Evolutionary conservation across 2,329 filamentous ascomycete species (phyloP).

Genomic region (Epichloe gansuensis): DNA sequence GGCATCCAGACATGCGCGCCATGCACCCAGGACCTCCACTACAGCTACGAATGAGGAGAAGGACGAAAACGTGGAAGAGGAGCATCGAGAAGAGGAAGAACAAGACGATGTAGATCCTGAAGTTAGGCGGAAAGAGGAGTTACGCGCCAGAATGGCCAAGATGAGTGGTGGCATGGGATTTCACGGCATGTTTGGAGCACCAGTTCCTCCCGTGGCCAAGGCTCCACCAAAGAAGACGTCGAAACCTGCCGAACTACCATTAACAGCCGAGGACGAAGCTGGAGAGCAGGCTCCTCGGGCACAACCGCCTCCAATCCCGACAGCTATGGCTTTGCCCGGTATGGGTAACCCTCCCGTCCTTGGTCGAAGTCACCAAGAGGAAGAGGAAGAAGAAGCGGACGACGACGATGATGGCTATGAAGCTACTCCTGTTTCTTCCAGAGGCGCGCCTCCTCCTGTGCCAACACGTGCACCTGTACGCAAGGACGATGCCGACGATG

Average conservation of each 20-base stretch:
- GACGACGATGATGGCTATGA: conserved; percentile 1
- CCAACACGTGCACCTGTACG: conserved; percentile 11
- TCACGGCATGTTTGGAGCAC: conserved; percentile 79
- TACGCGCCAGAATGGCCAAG: conserved; percentile 92
- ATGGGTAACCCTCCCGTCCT: conserved; percentile 47
- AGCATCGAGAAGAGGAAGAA: conserved; percentile 57
- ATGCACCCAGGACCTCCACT: conserved; percentile 23
- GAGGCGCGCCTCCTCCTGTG: conserved; percentile 18
- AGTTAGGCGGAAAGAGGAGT: conserved; percentile 68
- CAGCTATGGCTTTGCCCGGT: conserved; percentile 56
- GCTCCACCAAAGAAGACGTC: conserved; percentile 32
- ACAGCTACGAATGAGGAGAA: conserved; percentile 46
- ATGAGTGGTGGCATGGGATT: conserved; percentile 98
- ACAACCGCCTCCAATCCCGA: conserved; percentile 41
- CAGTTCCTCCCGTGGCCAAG: conserved; percentile 48
- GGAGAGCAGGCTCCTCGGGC: conserved; percentile 29
- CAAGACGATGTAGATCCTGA: conserved; percentile 85
- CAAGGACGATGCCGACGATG: conserved; percentile 12
- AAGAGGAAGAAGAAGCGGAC: conserved; percentile 15
- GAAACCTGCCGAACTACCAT: conserved; percentile 22
- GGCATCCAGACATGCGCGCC: conserved; percentile 25
- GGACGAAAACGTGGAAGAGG: conserved; percentile 35
- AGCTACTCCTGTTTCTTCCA: conserved; percentile 9
- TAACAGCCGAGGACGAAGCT: conserved; percentile 27
- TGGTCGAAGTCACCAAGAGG: conserved; percentile 23